Percentiles rank a stretch among this genome's conserved stretches.
phyloP scores from a whole-genome alignment of 257 asterid genomes.

The Nicotiana knightiana region DNA sequence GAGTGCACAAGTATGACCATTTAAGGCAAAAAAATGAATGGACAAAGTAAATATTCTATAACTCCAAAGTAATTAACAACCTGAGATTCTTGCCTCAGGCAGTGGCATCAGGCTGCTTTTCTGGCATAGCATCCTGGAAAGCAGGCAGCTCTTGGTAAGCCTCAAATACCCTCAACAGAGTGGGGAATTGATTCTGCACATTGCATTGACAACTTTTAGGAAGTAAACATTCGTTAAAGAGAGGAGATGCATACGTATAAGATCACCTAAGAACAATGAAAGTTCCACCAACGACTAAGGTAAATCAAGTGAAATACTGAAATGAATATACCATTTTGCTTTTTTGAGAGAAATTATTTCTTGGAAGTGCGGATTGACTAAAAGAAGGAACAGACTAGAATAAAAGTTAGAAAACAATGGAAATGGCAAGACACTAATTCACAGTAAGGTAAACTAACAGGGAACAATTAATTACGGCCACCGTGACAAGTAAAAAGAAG shows the following conservation, averaged over 20 bases:
- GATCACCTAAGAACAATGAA: background rate
- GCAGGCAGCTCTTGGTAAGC: slow-evolving; percentile 46
- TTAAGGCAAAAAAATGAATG: background rate
- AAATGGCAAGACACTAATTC: background rate
- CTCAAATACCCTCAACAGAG: slow-evolving; percentile 29
- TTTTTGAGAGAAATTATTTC: background rate
- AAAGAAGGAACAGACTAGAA: background rate
- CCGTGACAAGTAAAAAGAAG: background rate
- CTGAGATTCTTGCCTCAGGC: slow-evolving; percentile 29
- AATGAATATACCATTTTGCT: background rate
- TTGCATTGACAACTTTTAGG: background rate
- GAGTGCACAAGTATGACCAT: background rate
- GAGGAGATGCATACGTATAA: background rate
- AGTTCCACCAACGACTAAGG: background rate
- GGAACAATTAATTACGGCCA: background rate
- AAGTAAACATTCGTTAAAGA: background rate
- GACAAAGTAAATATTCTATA: background rate
- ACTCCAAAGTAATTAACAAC: background rate
- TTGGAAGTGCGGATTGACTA: background rate
- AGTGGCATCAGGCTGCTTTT: slow-evolving; percentile 59
- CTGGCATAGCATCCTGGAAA: slow-evolving; percentile 49
- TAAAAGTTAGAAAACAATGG: background rate
- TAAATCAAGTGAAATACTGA: slow-evolving; percentile 2
- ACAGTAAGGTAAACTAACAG: background rate
- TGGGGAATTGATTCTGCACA: slow-evolving; percentile 49